These are phyloP conservation scores for Aquilaria malaccensis DNA, from an alignment of 345 rosid genomes.

Conservation along the genomic window DNA sequence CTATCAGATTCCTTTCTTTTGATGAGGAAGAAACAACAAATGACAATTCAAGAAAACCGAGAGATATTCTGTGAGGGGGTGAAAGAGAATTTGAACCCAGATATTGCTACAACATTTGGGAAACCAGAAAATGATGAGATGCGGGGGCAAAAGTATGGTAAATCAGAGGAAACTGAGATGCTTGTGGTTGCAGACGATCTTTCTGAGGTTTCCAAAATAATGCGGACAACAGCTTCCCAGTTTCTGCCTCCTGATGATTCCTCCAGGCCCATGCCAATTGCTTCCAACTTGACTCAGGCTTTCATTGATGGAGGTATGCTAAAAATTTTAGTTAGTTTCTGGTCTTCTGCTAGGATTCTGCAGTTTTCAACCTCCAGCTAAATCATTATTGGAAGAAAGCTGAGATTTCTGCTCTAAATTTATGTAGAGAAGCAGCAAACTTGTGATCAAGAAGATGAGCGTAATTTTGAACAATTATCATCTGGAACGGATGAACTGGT, in stretches of 20 bases:
- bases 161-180: slow-evolving; percentile 2
- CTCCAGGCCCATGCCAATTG: background rate
- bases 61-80: slow-evolving; percentile 11
- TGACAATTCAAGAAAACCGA: slow-evolving; percentile 16
- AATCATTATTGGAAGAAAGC: slow-evolving; percentile 5
- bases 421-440: slow-evolving; percentile 15
- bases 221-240: background rate
- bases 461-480: slow-evolving; percentile 6
- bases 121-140: slow-evolving; percentile 7
- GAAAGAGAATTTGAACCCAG: slow-evolving; percentile 20
- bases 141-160: slow-evolving; percentile 1
- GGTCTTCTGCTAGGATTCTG: background rate
- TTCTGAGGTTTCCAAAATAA: slow-evolving; percentile 5
- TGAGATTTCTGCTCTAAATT: background rate
- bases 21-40: slow-evolving; percentile 19
- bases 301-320: slow-evolving; percentile 18
- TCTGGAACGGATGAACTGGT: slow-evolving; percentile 9
- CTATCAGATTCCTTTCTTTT: slow-evolving; percentile 20
- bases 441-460: slow-evolving; percentile 5
- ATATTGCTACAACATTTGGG: background rate
- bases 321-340: background rate
- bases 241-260: slow-evolving; percentile 17
- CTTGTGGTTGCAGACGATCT: slow-evolving; percentile 2
- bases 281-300: slow-evolving; percentile 9
- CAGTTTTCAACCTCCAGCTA: background rate